Conservation (phyloP, 768 basidiomycete species). For the Chlorophyllum brunneum region DNA sequence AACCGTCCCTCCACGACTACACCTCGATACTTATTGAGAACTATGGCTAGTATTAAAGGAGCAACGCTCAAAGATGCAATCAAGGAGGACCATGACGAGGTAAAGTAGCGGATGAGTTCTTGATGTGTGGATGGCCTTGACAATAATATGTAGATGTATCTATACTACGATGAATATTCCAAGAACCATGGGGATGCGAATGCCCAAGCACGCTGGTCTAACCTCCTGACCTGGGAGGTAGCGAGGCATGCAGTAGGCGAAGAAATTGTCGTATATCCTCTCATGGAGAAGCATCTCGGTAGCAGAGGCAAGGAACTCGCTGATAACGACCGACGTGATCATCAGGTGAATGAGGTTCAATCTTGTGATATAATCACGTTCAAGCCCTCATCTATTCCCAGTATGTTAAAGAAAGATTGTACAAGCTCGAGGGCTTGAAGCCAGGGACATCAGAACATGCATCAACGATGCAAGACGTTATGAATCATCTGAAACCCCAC, state of each 20-base stretch:
- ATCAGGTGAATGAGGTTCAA: constrained; percentile 28
- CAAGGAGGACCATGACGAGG: constrained; percentile 14
- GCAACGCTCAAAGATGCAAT: constrained; percentile 5
- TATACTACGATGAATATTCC: constrained; percentile 40
- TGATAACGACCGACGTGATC: constrained; percentile 42
- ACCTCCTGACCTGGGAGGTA: constrained; percentile 48
- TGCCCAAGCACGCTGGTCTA: constrained; percentile 39
- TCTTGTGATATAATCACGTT: background rate
- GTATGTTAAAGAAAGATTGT: constrained; percentile 36
- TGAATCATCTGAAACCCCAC: constrained; percentile 47
- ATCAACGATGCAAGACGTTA: constrained; percentile 35
- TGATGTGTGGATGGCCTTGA: background rate
- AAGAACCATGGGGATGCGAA: constrained; percentile 29
- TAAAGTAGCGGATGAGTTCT: background rate
- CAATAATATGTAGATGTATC: constrained; percentile 33
- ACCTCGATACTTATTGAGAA: background rate
- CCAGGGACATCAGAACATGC: constrained; percentile 43
- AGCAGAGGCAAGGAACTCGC: constrained; percentile 37
- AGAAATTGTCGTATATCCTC: constrained; percentile 50
- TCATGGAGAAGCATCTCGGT: constrained; percentile 48
- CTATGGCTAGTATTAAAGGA: background rate
- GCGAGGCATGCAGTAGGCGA: constrained; percentile 48
- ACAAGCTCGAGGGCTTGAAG: constrained; percentile 41
- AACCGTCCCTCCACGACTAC: too few species aligned
- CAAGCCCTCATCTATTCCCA: constrained; percentile 5